Base-by-base conservation (phyloP, 352 stramenopile genomes). In the Globisporangium irregulare region DNA sequence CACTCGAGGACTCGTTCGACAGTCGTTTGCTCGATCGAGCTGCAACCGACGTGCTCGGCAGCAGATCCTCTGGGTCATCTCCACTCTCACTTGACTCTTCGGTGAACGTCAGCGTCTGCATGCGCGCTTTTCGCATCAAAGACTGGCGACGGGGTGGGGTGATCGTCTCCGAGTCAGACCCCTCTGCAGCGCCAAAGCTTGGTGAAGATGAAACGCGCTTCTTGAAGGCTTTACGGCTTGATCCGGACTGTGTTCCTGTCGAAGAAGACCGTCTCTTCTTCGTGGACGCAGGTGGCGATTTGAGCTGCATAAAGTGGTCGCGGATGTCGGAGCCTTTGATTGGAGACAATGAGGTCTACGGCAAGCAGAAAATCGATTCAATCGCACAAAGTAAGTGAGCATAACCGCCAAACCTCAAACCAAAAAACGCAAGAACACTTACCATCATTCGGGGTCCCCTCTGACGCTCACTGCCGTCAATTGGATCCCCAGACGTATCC, bases 321-420 rank as follows among this genome's bases (percentile, higher is more conserved):
- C 73, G 62, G 36, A 80, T 79, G 32, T 81, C 82, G 6, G 74
- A 78, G 1, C 78, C 73, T n/a, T 90, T 92, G 65, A 94, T 94
- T 0, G 86, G 86, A 10, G 86, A 94, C 48, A 94, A 57, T 8
- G 78, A 91, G 1, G 76, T 78, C 86, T 94, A 64, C 5, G 10
- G 2, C n/a, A 18, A 20, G 57, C 36, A 25, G 72, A 27, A 70
- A 71, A 59, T 34, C 66, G 43, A 55, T 48, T 34, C 65, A 36
- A 55, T 48, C 14, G 64, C 38, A 18, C 62, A 15, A 43, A 70
- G 38, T n/a, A 68, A 68, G 34, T 64, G n/a, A 73, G 55, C 1
- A 46, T 51, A 20, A 22, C 2, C 43, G 10, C 43, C 43, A 51
- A 51, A 50, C 20, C 55, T 18, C 15, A n/a, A 8, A 22, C 10